Conservation (phyloP, 257 asterid genomes). For the Solanum ahanhuiri region DNA sequence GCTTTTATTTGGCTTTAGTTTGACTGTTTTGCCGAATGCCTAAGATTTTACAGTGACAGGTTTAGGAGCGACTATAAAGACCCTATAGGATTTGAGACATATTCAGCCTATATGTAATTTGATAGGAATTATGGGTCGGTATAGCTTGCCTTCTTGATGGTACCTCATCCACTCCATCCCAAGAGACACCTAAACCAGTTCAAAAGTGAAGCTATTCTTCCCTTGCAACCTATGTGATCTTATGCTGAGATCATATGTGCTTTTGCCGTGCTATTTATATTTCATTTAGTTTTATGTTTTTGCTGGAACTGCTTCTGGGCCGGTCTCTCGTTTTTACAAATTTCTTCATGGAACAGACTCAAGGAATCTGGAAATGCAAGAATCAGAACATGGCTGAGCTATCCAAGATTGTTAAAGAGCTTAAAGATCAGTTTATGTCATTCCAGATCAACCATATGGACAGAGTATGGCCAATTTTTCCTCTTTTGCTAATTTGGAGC, state of each 20-base stretch:
- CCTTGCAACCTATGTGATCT: not conserved
- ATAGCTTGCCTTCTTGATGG: not conserved
- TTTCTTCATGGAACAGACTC: constrained; percentile 41
- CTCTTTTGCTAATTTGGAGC: not conserved
- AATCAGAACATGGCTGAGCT: constrained; percentile 85
- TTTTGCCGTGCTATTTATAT: not conserved
- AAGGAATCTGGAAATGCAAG: constrained; percentile 89
- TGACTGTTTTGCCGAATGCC: not conserved
- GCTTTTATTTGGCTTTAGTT: not conserved
- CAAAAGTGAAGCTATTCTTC: not conserved
- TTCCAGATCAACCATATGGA: constrained; percentile 73
- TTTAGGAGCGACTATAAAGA: not conserved
- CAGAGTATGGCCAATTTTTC: constrained; percentile 41
- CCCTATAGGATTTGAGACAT: not conserved
- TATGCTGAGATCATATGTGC: not conserved
- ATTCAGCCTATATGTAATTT: not conserved
- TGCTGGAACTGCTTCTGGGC: not conserved
- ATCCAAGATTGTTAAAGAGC: constrained; percentile 85
- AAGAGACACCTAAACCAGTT: not conserved
- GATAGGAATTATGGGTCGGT: not conserved
- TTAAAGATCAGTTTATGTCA: constrained; percentile 68
- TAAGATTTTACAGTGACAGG: not conserved
- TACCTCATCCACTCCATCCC: not conserved
- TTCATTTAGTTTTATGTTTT: not conserved
- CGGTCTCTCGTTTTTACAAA: not conserved